phyloP scores from a whole-genome alignment of 2,329 filamentous ascomycete species.

The Trichoderma harzianum region DNA sequence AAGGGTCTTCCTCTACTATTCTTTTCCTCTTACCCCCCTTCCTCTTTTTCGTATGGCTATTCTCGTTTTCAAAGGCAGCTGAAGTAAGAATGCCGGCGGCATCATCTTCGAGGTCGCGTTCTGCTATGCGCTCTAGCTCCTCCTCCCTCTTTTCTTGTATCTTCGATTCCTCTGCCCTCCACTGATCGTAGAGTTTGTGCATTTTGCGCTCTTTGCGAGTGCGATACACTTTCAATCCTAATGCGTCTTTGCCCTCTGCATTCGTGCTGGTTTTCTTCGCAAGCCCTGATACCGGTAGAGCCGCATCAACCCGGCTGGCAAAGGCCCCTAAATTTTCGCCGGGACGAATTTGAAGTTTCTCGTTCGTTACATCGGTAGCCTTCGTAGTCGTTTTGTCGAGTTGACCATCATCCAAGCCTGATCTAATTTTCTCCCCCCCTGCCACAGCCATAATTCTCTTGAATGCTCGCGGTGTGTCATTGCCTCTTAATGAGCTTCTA shows the following conservation, averaged over 20 bases:
- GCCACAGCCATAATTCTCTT: conserved; percentile 77
- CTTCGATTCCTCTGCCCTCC: conserved; percentile 64
- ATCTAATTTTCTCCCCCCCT: conserved; percentile 54
- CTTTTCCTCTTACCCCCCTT: conserved; percentile 35
- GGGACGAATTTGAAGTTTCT: conserved; percentile 68
- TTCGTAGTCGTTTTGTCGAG: conserved; percentile 26
- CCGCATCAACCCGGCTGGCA: conserved; percentile 75
- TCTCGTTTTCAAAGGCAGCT: conserved; percentile 44
- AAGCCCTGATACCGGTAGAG: conserved; percentile 72
- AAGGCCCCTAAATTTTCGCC: conserved; percentile 84
- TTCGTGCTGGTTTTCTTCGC: conserved; percentile 53
- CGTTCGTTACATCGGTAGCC: conserved; percentile 25
- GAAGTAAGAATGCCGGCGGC: conserved; percentile 43
- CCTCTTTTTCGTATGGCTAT: conserved; percentile 29
- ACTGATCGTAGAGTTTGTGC: conserved; percentile 76
- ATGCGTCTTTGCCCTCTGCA: conserved; percentile 59
- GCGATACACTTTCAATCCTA: conserved; percentile 62
- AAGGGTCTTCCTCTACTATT: conserved; percentile 68
- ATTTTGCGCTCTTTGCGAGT: conserved; percentile 85
- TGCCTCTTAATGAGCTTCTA: conserved; percentile 48
- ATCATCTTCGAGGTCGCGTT: conserved; percentile 58
- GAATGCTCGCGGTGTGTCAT: conserved; percentile 89
- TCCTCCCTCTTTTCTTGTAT: conserved; percentile 63
- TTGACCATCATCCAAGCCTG: conserved; percentile 67
- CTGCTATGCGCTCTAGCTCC: conserved; percentile 61